Base-by-base conservation (phyloP, 2,329 filamentous ascomycete species). In the Gyromitra esculenta region DNA sequence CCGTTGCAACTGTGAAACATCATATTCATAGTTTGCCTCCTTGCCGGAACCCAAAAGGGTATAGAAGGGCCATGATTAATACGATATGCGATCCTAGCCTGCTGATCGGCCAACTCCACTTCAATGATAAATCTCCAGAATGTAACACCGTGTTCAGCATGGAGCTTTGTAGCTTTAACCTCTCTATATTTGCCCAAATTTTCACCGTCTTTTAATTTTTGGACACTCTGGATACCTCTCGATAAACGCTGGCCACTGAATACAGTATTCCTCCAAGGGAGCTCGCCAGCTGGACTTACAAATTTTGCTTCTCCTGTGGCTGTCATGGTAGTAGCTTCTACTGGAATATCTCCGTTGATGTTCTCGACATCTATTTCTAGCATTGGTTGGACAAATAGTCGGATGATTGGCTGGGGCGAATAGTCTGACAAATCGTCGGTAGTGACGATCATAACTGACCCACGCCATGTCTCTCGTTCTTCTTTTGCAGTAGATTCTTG, bases 1-100 rank as follows among this genome's bases (percentile, higher is more conserved):
- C 96, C 96, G 83, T 99, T 99, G 85, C 96, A 97, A 82, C 92
- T 97, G 85, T 98, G 89, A 85, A 97, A 99, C 94, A 98, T 97
- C 82, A 97, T 92, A 84, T 98, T 97, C 96, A 99, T 99, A 1
- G 92, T 89, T 82, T 97, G 88, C 15, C 90, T 91, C 64, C 87
- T 88, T 41, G 91, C 91, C 4, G 96, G 96, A 0, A 99, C 93
- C 95, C 96, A 99, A 83, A 99, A 99, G 0, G 91, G 93, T 67
- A 92, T 90, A 1, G 93, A 89, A 5, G 95, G 94, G 0, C 96
- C 95, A 60, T 91, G 88, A 82, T 99, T 99, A 85, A 99, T 97
- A 69, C 94, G 92, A 84, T 99, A 99, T 0, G 94, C 95, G 79
- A 99, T 92, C 50, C 95, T 91, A 81, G 94, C 89, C 83, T 98